Base-by-base conservation (phyloP, 257 asterid genomes). In the Thymus mandschuricus region DNA sequence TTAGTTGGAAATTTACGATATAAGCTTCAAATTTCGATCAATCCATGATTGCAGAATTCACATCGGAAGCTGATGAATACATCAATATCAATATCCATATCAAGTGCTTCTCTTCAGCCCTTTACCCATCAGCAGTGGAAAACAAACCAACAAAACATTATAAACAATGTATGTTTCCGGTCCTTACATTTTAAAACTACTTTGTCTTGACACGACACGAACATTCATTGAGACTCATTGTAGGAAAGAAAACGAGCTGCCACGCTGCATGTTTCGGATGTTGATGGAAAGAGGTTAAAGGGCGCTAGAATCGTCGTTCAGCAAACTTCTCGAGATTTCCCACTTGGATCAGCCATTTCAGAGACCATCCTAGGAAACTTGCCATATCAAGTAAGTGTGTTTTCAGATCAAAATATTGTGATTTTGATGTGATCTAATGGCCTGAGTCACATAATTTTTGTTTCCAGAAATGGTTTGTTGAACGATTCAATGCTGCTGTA, bases 401-500 rank as follows among this genome's bases (percentile, higher is more conserved):
- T 13, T 28, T 38, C 11, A 44, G 49, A 43, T 38, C 41, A 1
- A 33, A n/a, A 45, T 4, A 55, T 21, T 13, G 6, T 58, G 58
- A 7, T 57, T 59, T 21, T n/a, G 13, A 60, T 61, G 46, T 30
- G 74, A 6, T 38, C 58, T 44, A 2, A 51, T n/a, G 21, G 2
- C 5, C 60, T 54, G 1, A 38, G 12, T n/a, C 34, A 11, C 40
- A 38, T 38, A 31, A 15, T 15, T 64, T 54, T 12, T 48, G 41
- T 46, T 13, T 74, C 5, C 83, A 85, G 88, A 69, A 70, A 1
- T 88, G 91, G 93, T 90, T 88, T 6, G 46, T 61, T 0, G 81
- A 88, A 64, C 65, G 97, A 55, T 91, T 88, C 52, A 88, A 91
- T 10, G 89, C 90, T 5, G 91, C 90, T 7, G 89, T 87, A 3